Evolutionary conservation across 2,329 filamentous ascomycete species (phyloP), one percentile per base, ranked within the genome.

Genomic region (Colletotrichum liriopes): DNA sequence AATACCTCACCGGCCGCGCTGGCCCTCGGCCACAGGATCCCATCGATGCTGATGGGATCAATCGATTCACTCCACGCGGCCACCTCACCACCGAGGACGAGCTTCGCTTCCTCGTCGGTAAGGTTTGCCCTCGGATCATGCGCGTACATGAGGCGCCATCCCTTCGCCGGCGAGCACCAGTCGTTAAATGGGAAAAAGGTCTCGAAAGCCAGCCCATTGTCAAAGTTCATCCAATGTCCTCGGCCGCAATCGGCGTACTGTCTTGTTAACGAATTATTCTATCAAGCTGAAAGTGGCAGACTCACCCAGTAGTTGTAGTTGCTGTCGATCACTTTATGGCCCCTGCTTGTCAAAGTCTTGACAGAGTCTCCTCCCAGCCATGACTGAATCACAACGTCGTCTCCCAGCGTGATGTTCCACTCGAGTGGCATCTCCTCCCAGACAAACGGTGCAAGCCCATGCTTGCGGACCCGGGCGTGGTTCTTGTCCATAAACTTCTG

Each of bases 391-490:
- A 97, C 86, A 0, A 93, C 91, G 77, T 95, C 91, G 18, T 87
- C 81, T 2, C 90, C 91, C 7, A 97, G 83, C 0, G 89, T 93
- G 56, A 96, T 83, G 78, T 95, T 93, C 92, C 94, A 97, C 32
- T 91, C 86, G 12, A 93, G 84, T 1, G 94, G 85, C 87, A 96
- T 94, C 81, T 97, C 95, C 81, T 98, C 94, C 95, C 95, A 97
- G 1, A 95, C 93, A 29, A 97, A 84, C 0, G 94, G 94, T 6
- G 87, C 89, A 63, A 97, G 83, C 5, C 92, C 92, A 7, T 88
- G 86, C 54, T 87, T 83, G 56, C 90, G 85, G 51, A 96, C 86
- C 56, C 91, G 89, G 39, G 82, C 85, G 80, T 95, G 93, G 77
- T 92, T 91, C 75, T 88, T 87, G 79, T 93, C 89, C 74, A 97